phyloP scores from a whole-genome alignment of 129 eudicot species.

The Flaveria sonorensis region DNA sequence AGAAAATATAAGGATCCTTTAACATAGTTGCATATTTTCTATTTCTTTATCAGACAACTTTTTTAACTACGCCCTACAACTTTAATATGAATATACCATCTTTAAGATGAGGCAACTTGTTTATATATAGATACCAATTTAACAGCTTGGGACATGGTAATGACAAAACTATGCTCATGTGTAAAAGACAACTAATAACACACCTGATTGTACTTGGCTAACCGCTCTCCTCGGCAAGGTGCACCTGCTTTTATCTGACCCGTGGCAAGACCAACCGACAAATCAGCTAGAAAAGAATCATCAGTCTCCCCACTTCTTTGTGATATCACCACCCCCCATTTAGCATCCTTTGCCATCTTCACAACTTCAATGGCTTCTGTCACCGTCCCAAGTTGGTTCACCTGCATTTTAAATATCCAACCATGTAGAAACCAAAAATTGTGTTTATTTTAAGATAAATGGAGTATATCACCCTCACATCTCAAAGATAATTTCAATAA shows the following conservation, averaged over 20 bases:
- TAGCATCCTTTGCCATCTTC: conserved; percentile 93
- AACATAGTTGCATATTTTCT: no score
- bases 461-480: background rate
- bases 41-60: no score
- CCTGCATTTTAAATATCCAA: conserved; percentile 32
- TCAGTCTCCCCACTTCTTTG: conserved; percentile 97
- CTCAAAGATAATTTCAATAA: background rate
- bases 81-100: no score
- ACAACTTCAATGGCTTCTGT: conserved; percentile 93
- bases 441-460: background rate
- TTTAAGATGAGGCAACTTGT: background rate
- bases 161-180: background rate
- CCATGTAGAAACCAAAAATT: no score
- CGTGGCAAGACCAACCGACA: conserved; percentile 87
- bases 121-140: background rate
- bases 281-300: conserved; percentile 89
- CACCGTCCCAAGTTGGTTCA: conserved; percentile 91
- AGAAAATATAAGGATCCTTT: no score
- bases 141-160: background rate
- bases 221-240: conserved; percentile 96
- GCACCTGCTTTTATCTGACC: conserved; percentile 97
- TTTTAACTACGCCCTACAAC: no score
- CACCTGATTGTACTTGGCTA: conserved; percentile 97
- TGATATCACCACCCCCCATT: conserved; percentile 90
- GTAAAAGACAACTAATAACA: background rate